phyloP scores from a whole-genome alignment of 208 protist genomes.

The Leishmania aethiopica region DNA sequence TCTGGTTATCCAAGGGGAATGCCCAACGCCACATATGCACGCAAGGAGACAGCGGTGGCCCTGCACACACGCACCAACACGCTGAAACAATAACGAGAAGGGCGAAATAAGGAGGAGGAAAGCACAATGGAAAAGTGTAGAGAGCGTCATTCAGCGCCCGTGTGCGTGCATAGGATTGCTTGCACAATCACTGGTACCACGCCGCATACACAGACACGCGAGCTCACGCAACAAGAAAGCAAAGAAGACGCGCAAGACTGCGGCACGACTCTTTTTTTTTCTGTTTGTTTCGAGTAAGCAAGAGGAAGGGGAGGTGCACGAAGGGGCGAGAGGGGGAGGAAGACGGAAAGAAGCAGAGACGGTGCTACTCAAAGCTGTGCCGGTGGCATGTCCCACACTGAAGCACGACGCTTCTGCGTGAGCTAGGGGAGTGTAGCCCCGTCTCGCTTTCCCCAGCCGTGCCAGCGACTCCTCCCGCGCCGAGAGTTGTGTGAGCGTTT shows the following conservation, averaged over 20 bases:
- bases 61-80: not conserved
- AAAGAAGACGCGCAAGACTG: not conserved
- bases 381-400: not conserved
- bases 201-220: not conserved
- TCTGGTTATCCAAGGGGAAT: constrained; percentile 1
- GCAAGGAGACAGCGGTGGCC: not conserved
- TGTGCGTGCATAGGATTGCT: not conserved
- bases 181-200: not conserved
- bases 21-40: not conserved
- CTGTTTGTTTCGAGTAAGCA: not conserved
- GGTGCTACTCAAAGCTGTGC: not conserved
- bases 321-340: not conserved
- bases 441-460: not conserved
- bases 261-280: not conserved
- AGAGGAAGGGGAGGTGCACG: not conserved
- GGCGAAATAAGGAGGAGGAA: not conserved
- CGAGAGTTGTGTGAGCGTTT: not conserved
- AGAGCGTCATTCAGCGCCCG: not conserved
- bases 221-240: not conserved
- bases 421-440: not conserved
- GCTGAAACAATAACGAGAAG: not conserved
- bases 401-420: not conserved
- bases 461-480: not conserved
- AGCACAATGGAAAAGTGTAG: not conserved
- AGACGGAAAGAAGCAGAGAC: not conserved